These are phyloP conservation scores for Fomes fomentarius DNA, from an alignment of 1,284 basidiomycete species.

Conservation along the genomic window DNA sequence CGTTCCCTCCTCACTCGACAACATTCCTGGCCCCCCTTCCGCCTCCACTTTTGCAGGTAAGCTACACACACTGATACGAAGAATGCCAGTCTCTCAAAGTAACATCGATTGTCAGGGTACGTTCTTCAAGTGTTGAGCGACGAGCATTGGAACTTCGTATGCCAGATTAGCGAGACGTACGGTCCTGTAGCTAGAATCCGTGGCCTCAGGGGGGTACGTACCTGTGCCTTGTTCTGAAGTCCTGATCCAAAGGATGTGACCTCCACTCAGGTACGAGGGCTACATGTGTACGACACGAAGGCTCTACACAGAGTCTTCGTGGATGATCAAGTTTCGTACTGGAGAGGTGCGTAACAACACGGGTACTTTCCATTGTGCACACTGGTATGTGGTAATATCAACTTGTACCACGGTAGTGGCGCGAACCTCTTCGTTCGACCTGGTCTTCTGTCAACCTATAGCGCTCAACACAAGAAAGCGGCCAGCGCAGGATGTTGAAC, in stretches of 20 bases:
- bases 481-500: conserved; percentile 22
- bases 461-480: no score
- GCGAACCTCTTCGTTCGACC: no score
- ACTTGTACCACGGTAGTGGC: no score
- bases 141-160: conserved; percentile 26
- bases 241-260: no score
- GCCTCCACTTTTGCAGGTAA: background rate
- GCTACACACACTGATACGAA: background rate
- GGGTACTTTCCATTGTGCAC: no score
- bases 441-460: no score
- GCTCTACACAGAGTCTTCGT: conserved; percentile 42
- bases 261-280: background rate
- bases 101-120: conserved; percentile 1
- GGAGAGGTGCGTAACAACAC: no score
- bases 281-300: conserved; percentile 30
- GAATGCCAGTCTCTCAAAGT: background rate
- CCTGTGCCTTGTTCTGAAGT: no score
- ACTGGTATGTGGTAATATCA: no score
- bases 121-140: conserved; percentile 4
- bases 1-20: background rate
- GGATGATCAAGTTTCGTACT: conserved; percentile 38
- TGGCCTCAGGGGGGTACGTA: conserved; percentile 25
- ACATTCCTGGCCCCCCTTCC: background rate
- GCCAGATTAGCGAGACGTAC: conserved; percentile 19
- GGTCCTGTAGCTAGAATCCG: conserved; percentile 21